Conservation (phyloP, 208 protist genomes). For the Leishmania amazonensis region DNA sequence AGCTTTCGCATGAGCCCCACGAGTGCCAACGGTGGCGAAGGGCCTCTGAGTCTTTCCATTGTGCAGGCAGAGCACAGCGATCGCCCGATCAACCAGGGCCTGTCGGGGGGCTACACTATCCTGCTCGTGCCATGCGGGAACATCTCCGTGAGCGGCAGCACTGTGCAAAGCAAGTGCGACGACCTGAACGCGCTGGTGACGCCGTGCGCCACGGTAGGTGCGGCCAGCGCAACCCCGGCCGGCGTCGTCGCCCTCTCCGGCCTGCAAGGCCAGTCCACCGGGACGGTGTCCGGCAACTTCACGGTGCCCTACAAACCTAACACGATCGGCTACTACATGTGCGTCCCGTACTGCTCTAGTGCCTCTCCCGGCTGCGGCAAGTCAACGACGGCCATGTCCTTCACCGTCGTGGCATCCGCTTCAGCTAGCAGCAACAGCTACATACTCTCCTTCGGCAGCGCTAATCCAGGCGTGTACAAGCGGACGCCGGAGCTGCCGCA, state of each 20-base stretch:
- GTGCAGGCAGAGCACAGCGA: conserved; percentile 29
- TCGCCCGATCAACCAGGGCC: conserved; percentile 61
- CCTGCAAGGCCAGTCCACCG: conserved; percentile 32
- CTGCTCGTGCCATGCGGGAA: conserved; percentile 66
- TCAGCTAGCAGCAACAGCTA: conserved; percentile 13
- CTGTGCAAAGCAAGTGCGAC: conserved; percentile 36
- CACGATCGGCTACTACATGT: conserved; percentile 65
- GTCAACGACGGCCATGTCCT: conserved; percentile 50
- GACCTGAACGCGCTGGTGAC: conserved; percentile 45
- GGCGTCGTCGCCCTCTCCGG: conserved; percentile 31
- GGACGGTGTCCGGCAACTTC: conserved; percentile 53
- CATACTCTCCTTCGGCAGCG: conserved; percentile 42
- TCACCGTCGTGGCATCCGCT: conserved; percentile 51
- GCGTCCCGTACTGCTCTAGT: conserved; percentile 81
- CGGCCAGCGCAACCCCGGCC: conserved; percentile 2
- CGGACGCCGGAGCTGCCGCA: conserved; percentile 61
- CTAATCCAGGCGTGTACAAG: conserved; percentile 68
- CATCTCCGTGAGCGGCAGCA: conserved; percentile 12
- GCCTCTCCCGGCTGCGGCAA: conserved; percentile 32
- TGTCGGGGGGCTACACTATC: conserved; percentile 56
- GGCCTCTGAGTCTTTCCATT: conserved; percentile 56
- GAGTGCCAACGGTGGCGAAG: conserved; percentile 50
- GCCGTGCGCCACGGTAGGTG: conserved; percentile 41
- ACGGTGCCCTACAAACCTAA: conserved; percentile 60
- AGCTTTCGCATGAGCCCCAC: conserved; percentile 45